Evolutionary conservation across 148 eudicot genomes (phyloP), one percentile per base, ranked within the genome.

Genomic region (Polygonum maritimum): DNA sequence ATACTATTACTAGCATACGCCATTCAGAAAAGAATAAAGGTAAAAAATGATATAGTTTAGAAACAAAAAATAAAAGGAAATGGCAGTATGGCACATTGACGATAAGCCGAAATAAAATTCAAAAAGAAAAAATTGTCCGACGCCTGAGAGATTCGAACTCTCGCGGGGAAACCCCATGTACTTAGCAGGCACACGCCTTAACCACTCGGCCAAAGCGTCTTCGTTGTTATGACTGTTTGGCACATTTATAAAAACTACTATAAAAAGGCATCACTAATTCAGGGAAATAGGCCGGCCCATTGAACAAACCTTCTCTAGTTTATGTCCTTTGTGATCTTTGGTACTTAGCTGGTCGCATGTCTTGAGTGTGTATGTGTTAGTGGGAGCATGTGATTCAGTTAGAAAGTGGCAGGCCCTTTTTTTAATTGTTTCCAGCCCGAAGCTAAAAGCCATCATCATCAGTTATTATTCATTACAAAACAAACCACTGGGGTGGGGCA

Each of bases 141-240:
- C 97, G 93, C 97, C 97, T 90, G 94, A 89, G 96, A 92, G 97
- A 94, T 94, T 94, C 98, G 96, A 94, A 94, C 97, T 92, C 97
- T 89, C 94, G 98, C 96, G 96, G 98, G 96, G 90, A 94, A 88
- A 94, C 93, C 97, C 97, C 96, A 94, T 92, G 97, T 92, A 94
- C 97, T 94, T 94, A 94, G 98, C 98, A 94, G 98, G 96, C 97
- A 92, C 96, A 92, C 98, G 98, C 98, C 96, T 94, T 94, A 92
- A 94, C 98, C 98, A 92, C 98, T 94, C 98, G 98, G 98, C 98
- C 98, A 92, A 94, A 92, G 96, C 92, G 93, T 81, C 98, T n/a
- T 58, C 9, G 65, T 4, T 58, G 35, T 7, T 16, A 26, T 26
- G 31, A 1, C 31, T 26, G 31, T 26, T n/a, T n/a, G n/a, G n/a